Evolutionary conservation across 129 eudicot species (phyloP), one percentile per base, ranked within the genome.

Genomic region (Chrysanthemum seticuspe): DNA sequence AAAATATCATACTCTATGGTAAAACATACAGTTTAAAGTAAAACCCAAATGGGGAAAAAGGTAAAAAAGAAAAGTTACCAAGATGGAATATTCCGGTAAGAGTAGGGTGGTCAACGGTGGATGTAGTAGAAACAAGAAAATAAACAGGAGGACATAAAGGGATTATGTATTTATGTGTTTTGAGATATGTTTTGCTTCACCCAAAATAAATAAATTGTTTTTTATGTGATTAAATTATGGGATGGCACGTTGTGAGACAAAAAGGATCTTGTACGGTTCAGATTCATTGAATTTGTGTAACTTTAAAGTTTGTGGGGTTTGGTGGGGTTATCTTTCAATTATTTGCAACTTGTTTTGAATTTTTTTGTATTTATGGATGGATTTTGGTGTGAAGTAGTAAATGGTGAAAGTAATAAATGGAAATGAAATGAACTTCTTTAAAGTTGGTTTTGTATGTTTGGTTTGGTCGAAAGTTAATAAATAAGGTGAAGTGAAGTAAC

Each of bases 1-100:
- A 48, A 53, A 48, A 19, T 19, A 19, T 19, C 0, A 19, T 19
- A 19, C 0, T 19, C 21, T 25, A 25, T 25, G 27, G 27, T 25
- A 25, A 25, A 25, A 25, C 27, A 25, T 25, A 25, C 27, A 25
- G 27, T 27, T 27, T 36, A 36, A 36, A 36, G 45, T 36, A 6
- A 36, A 0, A 36, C 45, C 45, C 45, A 40, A 1, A 40, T 40
- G 47, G 4, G 23, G 61, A 21, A 18, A 9, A 51, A 25, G 47
- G 27, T 10, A 18, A 68, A 76, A 51, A 5, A n/a, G 27, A 15
- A 54, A 16, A 14, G 62, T 49, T 69, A 34, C 18, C 50, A 36
- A 31, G 48, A 25, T 40, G 44, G 59, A 29, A 15, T 13, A 69
- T 77, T 69, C 81, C 81, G 57, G 65, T 19, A 13, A 61, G 5